Percentiles rank a stretch among this genome's conserved stretches.
phyloP scores from a whole-genome alignment of 352 stramenopile species.

The Phytopythium montanum region DNA sequence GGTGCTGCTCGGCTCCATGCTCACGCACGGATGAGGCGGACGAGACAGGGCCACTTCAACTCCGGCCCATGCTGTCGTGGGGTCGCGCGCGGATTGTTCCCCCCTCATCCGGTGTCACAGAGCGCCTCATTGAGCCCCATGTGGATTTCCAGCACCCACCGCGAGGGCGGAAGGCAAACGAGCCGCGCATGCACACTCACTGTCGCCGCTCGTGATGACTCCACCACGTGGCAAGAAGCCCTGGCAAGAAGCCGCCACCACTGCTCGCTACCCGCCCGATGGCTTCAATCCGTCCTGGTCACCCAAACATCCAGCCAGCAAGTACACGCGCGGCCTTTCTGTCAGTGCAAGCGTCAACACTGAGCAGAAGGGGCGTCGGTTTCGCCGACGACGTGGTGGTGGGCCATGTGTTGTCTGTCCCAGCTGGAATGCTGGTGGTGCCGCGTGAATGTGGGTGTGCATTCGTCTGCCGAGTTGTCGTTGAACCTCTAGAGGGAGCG shows the following conservation, averaged over 20 bases:
- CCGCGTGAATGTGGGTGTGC: not conserved
- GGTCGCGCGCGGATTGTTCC: not conserved
- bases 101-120: not conserved
- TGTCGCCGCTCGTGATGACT: not conserved
- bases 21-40: too few relatives aligned
- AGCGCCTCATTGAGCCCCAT: too few relatives aligned
- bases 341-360: not conserved
- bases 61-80: not conserved
- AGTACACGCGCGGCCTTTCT: not conserved
- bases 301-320: slow-evolving; percentile 1
- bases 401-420: not conserved
- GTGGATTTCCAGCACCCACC: slow-evolving; percentile 1
- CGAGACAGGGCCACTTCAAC: not conserved
- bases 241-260: too few relatives aligned
- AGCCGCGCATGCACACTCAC: not conserved
- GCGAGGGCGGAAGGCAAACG: slow-evolving; percentile 4
- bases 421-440: not conserved
- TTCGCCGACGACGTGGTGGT: too few relatives aligned
- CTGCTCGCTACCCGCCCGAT: too few relatives aligned
- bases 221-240: not conserved
- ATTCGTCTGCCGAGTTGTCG: not conserved
- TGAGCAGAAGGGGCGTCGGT: not conserved
- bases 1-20: too few relatives aligned
- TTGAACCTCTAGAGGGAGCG: not conserved
- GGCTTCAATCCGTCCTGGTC: not conserved